Conservation (phyloP, 768 basidiomycete genomes). For the Hemileccinum rubropunctum region DNA sequence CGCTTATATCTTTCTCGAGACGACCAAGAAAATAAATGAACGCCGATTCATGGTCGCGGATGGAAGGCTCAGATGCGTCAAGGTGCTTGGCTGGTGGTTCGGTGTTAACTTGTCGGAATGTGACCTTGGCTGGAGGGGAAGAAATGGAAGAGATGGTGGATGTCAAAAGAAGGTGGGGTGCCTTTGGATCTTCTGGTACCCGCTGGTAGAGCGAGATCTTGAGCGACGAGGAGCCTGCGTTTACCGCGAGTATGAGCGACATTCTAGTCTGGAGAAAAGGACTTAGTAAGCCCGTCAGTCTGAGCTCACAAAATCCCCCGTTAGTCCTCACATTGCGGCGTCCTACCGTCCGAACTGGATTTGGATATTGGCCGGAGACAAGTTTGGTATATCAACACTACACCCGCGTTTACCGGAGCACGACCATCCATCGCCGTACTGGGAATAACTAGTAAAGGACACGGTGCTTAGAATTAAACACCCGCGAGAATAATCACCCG, state of each 20-base stretch:
- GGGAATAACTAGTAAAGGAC: background rate
- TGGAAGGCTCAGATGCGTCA: slow-evolving; percentile 30
- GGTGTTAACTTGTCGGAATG: slow-evolving; percentile 31
- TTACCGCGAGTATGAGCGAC: slow-evolving; percentile 62
- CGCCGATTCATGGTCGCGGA: slow-evolving; percentile 59
- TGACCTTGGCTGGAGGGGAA: slow-evolving; percentile 50
- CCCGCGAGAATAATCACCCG: background rate
- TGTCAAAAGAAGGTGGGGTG: slow-evolving; percentile 45
- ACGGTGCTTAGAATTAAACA: background rate
- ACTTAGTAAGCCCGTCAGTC: background rate
- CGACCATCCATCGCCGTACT: background rate
- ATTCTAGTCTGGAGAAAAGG: background rate
- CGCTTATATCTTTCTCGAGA: slow-evolving; percentile 40
- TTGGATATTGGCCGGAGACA: background rate
- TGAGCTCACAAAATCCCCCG: too few relatives aligned
- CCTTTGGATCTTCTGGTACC: slow-evolving; percentile 24
- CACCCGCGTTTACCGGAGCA: slow-evolving; percentile 6
- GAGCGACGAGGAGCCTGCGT: slow-evolving; percentile 84
- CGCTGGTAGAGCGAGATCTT: slow-evolving; percentile 69
- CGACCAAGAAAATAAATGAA: slow-evolving; percentile 58
- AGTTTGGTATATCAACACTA: background rate
- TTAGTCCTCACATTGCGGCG: too few relatives aligned
- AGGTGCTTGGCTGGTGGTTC: slow-evolving; percentile 6
- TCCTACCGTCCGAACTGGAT: too few relatives aligned
- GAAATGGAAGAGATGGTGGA: slow-evolving; percentile 59